Evolutionary conservation across 495 filamentous ascomycete genomes (phyloP).

Genomic region (Trichoderma orchidacearum): DNA sequence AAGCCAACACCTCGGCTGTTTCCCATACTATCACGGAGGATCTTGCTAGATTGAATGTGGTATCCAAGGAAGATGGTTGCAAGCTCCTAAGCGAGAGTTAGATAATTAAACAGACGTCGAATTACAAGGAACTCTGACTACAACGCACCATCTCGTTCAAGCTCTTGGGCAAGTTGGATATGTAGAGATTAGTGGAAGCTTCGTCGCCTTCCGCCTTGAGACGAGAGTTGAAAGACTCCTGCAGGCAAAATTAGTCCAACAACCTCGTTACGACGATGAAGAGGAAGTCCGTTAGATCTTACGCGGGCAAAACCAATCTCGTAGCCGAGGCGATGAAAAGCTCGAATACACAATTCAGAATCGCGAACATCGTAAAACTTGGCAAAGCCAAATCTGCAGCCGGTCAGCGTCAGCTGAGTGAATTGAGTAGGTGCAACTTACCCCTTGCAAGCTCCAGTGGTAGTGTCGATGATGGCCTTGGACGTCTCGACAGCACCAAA

Average conservation of each 20-base stretch:
- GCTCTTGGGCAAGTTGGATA: slow-evolving; percentile 83
- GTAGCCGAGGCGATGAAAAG: slow-evolving; percentile 86
- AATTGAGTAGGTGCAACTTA: slow-evolving; percentile 26
- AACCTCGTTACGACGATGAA: background rate
- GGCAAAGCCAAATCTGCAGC: slow-evolving; percentile 79
- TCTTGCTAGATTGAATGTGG: slow-evolving; percentile 78
- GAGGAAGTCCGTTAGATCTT: slow-evolving; percentile 9
- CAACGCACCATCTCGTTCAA: slow-evolving; percentile 70
- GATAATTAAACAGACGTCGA: slow-evolving; percentile 1
- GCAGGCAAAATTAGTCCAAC: slow-evolving; percentile 1
- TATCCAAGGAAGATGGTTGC: slow-evolving; percentile 69
- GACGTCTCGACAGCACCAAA: slow-evolving; percentile 87
- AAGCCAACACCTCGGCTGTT: slow-evolving; percentile 95
- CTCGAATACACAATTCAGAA: slow-evolving; percentile 89
- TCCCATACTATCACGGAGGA: slow-evolving; percentile 77
- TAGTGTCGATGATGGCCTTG: slow-evolving; percentile 93
- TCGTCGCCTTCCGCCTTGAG: slow-evolving; percentile 85
- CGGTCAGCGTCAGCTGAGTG: slow-evolving; percentile 5
- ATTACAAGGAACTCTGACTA: background rate
- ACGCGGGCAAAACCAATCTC: slow-evolving; percentile 94
- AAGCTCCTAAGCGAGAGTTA: slow-evolving; percentile 40
- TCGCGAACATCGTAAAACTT: slow-evolving; percentile 78
- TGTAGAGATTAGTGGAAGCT: slow-evolving; percentile 84
- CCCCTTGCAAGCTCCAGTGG: slow-evolving; percentile 91
- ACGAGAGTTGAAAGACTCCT: slow-evolving; percentile 94